Evolutionary conservation across 73 alveolate species (phyloP), one percentile per base, ranked within the genome.

Genomic region (Paramecium sexaurelia): DNA sequence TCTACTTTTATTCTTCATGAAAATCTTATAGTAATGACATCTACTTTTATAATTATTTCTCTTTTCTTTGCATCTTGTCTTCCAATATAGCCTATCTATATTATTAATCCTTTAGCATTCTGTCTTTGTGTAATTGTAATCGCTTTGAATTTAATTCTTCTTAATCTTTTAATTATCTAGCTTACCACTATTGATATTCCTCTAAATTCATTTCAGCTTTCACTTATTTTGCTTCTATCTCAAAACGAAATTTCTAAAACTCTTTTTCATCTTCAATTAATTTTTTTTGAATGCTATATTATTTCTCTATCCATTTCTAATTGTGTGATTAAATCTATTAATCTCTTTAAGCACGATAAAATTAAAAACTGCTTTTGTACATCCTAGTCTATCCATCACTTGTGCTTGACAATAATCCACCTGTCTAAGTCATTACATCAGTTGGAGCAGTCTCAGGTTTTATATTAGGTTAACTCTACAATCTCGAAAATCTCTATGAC

Each of bases 391-490:
- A 61, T 8, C 83, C 83, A 61, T 61, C 83, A 61, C 83, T 61
- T 61, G 83, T 61, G 26, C 83, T 61, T 3, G 83, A 61, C 45
- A 61, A 29, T 32, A 61, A 61, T 11, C 83, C 83, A 10, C 83
- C 83, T 0, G 83, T 61, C 26, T 61, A 27, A 13, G 83, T 32
- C 83, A 61, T 61, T 71, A 71, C 1, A 37, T 71, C 86, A 71
- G 86, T 32, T 71, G 86, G 86, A 35, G 86, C 86, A 35, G 86
- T 71, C 26, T 71, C 55, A 5, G 86, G 86, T 19, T 71, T 78
- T 36, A 78, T 39, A 22, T 78, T 39, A 10, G 90, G 90, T 39
- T 78, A 45, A 78, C 90, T 78, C 20, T 78, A 43, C 2, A 43
- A 9, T 78, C 71, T 39, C 6, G 22, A 33, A 15, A 78, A 78